Base-by-base conservation (phyloP, 116 monocot species). In the Cymodocea nodosa region DNA sequence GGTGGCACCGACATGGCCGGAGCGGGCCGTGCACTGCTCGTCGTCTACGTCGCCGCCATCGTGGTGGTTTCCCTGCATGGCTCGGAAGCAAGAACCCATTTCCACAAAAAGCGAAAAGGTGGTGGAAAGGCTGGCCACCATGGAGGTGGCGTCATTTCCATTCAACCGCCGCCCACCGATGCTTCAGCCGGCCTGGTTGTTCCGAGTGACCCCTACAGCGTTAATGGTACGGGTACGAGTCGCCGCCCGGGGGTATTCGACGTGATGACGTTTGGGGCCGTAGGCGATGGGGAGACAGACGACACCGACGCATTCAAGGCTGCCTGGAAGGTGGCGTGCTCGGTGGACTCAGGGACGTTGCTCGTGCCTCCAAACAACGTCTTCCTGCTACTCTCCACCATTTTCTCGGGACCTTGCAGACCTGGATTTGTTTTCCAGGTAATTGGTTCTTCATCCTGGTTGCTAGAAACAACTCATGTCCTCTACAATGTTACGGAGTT, bases 301-400 rank as follows among this genome's bases (percentile, higher is more conserved):
- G 89, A 89, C 66, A 94, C 86, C 0, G 67, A 75, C 10, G 89
- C 94, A 0, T 89, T 94, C 53, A 65, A 63, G 24, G 23, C 36
- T 1, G 87, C 94, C 17, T 94, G 94, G 94, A 86, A 86, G 66
- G 84, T 71, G 3, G 89, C 94, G 1, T 94, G 94, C 56, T 48
- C 76, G 3, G 65, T 51, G 0, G 84, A 84, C n/a, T 69, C 78
- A 19, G 76, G 72, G 15, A 66, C 53, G 4, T 73, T 94, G 20
- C 84, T 94, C 14, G 90, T 85, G 49, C 94, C 94, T 11, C 75
- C 82, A 0, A 83, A 83, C 51, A 76, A 77, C 2, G 66, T 75
- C 6, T 94, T 94, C 70, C 77, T 60, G 55, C 79, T 94, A 70
- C 82, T 82, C 30, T 84, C 94, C 50, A 82, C 81, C 23, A 87